Evolutionary conservation across 805 yeast genomes (phyloP).

Genomic region (Kregervanrija pseudodelftensis): DNA sequence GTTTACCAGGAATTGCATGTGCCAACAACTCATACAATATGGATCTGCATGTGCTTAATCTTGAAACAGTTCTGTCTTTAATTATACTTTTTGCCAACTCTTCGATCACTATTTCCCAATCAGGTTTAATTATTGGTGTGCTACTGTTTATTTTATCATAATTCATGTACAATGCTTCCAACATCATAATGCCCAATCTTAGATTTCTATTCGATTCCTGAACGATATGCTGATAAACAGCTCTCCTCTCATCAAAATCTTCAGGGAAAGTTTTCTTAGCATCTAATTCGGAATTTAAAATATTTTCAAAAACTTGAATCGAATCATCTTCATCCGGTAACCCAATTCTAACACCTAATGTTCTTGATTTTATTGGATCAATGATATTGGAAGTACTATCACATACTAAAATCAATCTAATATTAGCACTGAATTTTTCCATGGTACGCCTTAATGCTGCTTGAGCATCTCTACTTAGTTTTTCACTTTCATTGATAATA

Average conservation of each 20-base stretch:
- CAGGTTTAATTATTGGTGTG: conserved; percentile 61
- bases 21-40: conserved; percentile 76
- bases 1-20: conserved; percentile 87
- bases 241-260: conserved; percentile 28
- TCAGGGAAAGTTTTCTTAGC: conserved; percentile 21
- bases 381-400: conserved; percentile 89
- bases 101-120: conserved; percentile 81
- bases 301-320: conserved; percentile 42
- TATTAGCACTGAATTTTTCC: conserved; percentile 88
- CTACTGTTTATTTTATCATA: conserved; percentile 41
- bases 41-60: conserved; percentile 53
- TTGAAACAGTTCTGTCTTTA: conserved; percentile 57
- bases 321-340: conserved; percentile 66
- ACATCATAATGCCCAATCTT: conserved; percentile 66
- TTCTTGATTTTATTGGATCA: conserved; percentile 90
- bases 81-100: conserved; percentile 55
- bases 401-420: conserved; percentile 77
- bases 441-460: conserved; percentile 93
- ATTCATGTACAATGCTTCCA: conserved; percentile 77
- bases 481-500: conserved; percentile 86
- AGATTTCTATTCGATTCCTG: conserved; percentile 58
- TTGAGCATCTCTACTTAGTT: conserved; percentile 86
- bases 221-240: conserved; percentile 46
- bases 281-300: conserved; percentile 52
- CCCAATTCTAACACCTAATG: conserved; percentile 78